Evolutionary conservation across 148 eudicot species (phyloP), one percentile per base, ranked within the genome.

Genomic region (Rhododendron mucronatum): DNA sequence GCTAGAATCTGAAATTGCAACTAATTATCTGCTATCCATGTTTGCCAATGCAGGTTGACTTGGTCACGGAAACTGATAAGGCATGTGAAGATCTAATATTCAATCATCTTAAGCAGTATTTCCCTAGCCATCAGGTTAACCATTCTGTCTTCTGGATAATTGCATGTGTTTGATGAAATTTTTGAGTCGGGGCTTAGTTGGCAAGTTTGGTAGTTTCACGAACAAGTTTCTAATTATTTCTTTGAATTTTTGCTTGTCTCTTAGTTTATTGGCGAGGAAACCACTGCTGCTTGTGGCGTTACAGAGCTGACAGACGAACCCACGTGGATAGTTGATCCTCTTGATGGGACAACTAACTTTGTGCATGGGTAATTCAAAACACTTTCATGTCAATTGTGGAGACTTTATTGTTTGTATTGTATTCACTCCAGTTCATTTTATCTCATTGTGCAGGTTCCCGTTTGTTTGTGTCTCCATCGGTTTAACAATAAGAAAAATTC

Each of bases 11-110:
- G 1, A 18, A 75, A 37, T 75, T 39, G 78, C 57, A 18, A n/a
- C 21, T 30, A 30, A 14, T 28, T 73, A 33, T 13, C 82, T n/a
- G 11, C 7, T 41, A 76, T 81, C 28, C 33, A 55, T 75, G 9
- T 53, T 83, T 86, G 63, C 81, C 59, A 47, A 65, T 87, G 86
- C 93, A 95, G 98, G 99, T 95, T 44, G 99, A 97, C 90, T 91
- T 97, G 91, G 99, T 97, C 88, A 97, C 99, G 18, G 98, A 95
- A 88, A 97, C 99, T 85, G 98, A 97, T 78, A 97, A 95, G 90
- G 94, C 94, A 28, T 95, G 98, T 84, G 99, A 97, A 91, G 98
- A 95, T 75, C 92, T 95, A 74, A 92, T 95, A 86, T 97, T 97
- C 88, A 94, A 90, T 86, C 90, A 91, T 90, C 96, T 97, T 33